Evolutionary conservation across 208 protist species (phyloP), one percentile per base, ranked within the genome.

Genomic region (Balamuthia mandrillaris): DNA sequence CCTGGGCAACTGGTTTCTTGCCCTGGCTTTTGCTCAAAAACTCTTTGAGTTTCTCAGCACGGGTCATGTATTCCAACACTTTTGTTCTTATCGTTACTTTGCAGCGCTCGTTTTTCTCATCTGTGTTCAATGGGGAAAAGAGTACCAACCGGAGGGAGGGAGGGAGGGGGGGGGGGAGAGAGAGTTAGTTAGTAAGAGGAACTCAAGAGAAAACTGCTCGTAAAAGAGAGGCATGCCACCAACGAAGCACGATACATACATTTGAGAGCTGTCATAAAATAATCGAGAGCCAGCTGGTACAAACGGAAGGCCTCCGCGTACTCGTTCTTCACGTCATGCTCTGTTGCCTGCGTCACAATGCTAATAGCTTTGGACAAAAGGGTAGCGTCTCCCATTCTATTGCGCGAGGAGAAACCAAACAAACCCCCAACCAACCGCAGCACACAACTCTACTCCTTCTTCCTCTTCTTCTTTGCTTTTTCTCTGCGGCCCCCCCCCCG

Each of bases 31-130:
- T 93, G 52, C 96, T 93, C 7, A 98, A 84, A 63, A 95, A 96
- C 75, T 96, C 89, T 87, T 98, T 98, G 70, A 99, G 94, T 88
- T 95, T 94, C 86, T 98, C 97, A 12, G 96, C 96, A 31, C 97
- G 93, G 31, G 95, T 94, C 44, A 98, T 92, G 79, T 98, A 97
- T 77, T 98, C 94, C 10, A 81, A 87, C 35, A 96, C 92, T 87
- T 98, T 89, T 21, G 44, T 58, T n/a, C 79, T 61, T 41, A 93
- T 90, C 27, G 56, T 97, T 58, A 91, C 92, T 78, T 96, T 94
- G 56, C 97, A 88, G 54, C 95, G 88, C 66, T 97, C 93, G 60
- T 95, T 97, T 87, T 97, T 97, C 74, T 96, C 95, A 60, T 98
- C 90, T 98, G 96, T 41, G 93, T 95, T 16, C 51, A n/a, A n/a